These are phyloP conservation scores for Phytophthora pistaciae DNA, from an alignment of 352 stramenopile species.

Conservation along the genomic window DNA sequence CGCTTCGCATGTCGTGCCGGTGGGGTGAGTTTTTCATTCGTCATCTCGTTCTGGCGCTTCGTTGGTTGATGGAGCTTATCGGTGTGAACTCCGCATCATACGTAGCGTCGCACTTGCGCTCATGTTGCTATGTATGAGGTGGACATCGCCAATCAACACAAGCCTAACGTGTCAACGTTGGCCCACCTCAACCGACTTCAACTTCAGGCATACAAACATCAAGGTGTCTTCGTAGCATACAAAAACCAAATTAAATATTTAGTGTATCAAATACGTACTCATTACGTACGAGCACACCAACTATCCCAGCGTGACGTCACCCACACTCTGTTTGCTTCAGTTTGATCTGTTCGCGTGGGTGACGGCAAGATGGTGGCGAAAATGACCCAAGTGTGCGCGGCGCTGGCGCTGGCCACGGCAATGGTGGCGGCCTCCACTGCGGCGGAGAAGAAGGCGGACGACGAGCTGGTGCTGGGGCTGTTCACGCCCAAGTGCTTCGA, in stretches of 20 bases:
- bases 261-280: background rate
- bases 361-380: constrained; percentile 16
- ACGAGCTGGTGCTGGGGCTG: constrained; percentile 74
- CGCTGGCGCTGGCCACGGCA: constrained; percentile 19
- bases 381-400: constrained; percentile 20
- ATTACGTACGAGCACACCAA: constrained; percentile 10
- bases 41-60: no score
- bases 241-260: background rate
- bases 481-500: constrained; percentile 85
- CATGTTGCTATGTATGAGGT: no score
- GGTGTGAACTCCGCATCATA: no score
- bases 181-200: constrained; percentile 21
- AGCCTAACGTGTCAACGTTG: no score
- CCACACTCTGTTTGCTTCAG: no score
- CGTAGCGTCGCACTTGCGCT: no score
- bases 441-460: constrained; percentile 26
- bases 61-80: no score
- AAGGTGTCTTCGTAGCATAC: background rate
- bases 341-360: background rate
- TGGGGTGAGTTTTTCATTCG: no score
- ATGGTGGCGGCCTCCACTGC: constrained; percentile 17
- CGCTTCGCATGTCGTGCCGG: no score
- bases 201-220: constrained; percentile 16
- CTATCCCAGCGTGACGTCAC: background rate
- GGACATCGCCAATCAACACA: no score